These are phyloP conservation scores for Haplosporangium sp. DNA, from an alignment of 371 early-diverging fungal species.

Conservation along the genomic window DNA sequence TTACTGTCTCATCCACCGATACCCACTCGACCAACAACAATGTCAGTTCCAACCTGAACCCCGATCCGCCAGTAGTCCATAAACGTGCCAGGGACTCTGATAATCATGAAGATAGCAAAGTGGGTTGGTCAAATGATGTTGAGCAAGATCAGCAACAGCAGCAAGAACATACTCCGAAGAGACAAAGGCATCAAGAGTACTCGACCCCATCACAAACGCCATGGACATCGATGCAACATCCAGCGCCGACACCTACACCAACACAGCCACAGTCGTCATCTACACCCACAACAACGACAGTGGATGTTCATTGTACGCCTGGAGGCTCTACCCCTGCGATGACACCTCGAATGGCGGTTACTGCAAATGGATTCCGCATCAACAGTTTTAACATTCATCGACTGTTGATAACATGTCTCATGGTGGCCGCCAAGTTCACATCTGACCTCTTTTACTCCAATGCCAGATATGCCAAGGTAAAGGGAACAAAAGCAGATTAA, in stretches of 20 bases:
- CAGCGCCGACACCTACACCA: background rate
- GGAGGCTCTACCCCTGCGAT: constrained; percentile 30
- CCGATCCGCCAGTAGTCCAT: constrained; percentile 32
- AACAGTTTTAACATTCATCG: constrained; percentile 81
- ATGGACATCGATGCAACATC: background rate
- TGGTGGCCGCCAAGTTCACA: constrained; percentile 85
- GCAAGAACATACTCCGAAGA: constrained; percentile 3
- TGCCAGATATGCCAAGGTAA: constrained; percentile 79
- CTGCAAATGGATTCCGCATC: constrained; percentile 28
- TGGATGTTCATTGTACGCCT: constrained; percentile 13
- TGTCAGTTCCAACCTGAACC: constrained; percentile 18
- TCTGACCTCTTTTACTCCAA: constrained; percentile 88
- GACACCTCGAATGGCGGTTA: constrained; percentile 16
- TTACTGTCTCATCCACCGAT: background rate
- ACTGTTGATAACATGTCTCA: constrained; percentile 76
- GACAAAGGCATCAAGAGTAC: background rate
- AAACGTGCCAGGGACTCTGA: constrained; percentile 43
- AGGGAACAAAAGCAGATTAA: background rate
- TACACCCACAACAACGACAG: background rate
- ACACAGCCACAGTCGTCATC: background rate
- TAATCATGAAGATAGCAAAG: constrained; percentile 1
- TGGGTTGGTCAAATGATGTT: background rate
- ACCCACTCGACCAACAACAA: background rate
- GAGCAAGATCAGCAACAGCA: background rate
- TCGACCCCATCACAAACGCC: background rate